Evolutionary conservation across 2,329 filamentous ascomycete species (phyloP), one percentile per base, ranked within the genome.

Genomic region (Lomentospora prolificans): DNA sequence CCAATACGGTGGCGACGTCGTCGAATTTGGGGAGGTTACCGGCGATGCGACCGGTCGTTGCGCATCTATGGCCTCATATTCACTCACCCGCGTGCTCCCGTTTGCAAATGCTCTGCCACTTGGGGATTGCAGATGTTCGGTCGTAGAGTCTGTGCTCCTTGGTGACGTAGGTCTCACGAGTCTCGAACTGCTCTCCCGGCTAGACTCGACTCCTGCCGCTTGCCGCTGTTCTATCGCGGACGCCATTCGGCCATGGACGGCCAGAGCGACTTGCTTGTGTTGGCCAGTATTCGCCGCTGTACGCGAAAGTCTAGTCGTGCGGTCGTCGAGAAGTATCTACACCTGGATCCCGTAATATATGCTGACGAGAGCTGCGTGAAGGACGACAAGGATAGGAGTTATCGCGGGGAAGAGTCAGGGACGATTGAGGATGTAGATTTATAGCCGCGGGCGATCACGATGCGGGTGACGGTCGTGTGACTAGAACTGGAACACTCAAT

Each of bases 1-100:
- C 53, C 53, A 55, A 24, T 55, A 55, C 14, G 53, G 53, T 6
- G 53, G 53, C 17, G 53, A 48, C n/a, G 53, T 33, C 25, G 17
- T 10, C 12, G 39, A 7, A 6, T 14, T 31, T 14, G 39, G 53
- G n/a, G 53, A 50, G 12, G 41, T 4, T 22, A 50, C 48, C n/a
- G 25, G 9, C 7, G 52, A 12, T 28, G 52, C 17, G 14, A 19
- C 24, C n/a, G 24, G 14, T 14, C 27, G 28, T 17, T 33, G 22
- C 3, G 39, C 12, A n/a, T 33, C 53, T 4, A 8, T 24, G 5
- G 10, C 24, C 14, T 10, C 14, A 44, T 50, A 39, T n/a, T 50
- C 53, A 17, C 17, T 31, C 25, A 25, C 12, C 7, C 30, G 8
- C 6, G 22, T 19, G 25, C 17, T 33, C 17, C 41, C 53, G 28